Conservation (phyloP, 2,329 filamentous ascomycete genomes). For the Epichloe scottii region DNA sequence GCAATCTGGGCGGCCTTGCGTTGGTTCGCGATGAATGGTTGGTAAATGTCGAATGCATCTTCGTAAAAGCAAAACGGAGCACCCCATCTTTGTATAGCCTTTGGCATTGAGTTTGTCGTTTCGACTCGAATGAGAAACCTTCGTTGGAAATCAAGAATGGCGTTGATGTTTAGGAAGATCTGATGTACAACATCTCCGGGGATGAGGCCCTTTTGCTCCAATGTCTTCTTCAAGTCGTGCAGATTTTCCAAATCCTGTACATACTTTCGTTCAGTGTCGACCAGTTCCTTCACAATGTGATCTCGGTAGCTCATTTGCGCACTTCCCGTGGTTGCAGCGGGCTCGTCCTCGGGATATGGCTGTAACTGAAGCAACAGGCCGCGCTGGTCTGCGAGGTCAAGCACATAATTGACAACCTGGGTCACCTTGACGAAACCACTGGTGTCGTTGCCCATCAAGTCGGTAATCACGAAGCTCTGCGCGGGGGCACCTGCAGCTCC, state of each 20-base stretch:
- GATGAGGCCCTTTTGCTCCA: conserved; percentile 79
- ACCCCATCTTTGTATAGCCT: conserved; percentile 81
- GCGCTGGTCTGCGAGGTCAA: conserved; percentile 71
- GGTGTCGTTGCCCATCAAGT: conserved; percentile 87
- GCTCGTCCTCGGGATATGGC: conserved; percentile 43
- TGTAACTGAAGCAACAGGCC: conserved; percentile 56
- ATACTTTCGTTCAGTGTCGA: conserved; percentile 94
- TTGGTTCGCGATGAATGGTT: conserved; percentile 95
- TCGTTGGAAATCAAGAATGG: conserved; percentile 88
- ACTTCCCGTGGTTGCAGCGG: conserved; percentile 34
- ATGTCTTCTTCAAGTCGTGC: conserved; percentile 77
- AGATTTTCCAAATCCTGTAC: conserved; percentile 93
- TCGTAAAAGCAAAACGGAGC: conserved; percentile 76
- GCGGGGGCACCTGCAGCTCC: conserved; percentile 67
- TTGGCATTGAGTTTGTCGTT: conserved; percentile 77
- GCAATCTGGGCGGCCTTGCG: conserved; percentile 80
- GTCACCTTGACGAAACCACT: conserved; percentile 96
- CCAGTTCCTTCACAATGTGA: conserved; percentile 80
- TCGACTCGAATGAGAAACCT: conserved; percentile 92
- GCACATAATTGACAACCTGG: conserved; percentile 81
- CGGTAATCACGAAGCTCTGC: conserved; percentile 84
- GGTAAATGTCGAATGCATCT: conserved; percentile 82
- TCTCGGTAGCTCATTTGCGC: conserved; percentile 65
- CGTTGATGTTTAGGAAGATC: conserved; percentile 94
- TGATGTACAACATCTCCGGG: conserved; percentile 84